A percentile compares a stretch with the other conserved stretches of the same genome.
These are phyloP conservation scores for Byssoonygena ceratinophila DNA, from an alignment of 2,329 filamentous ascomycete species.

Conservation along the genomic window DNA sequence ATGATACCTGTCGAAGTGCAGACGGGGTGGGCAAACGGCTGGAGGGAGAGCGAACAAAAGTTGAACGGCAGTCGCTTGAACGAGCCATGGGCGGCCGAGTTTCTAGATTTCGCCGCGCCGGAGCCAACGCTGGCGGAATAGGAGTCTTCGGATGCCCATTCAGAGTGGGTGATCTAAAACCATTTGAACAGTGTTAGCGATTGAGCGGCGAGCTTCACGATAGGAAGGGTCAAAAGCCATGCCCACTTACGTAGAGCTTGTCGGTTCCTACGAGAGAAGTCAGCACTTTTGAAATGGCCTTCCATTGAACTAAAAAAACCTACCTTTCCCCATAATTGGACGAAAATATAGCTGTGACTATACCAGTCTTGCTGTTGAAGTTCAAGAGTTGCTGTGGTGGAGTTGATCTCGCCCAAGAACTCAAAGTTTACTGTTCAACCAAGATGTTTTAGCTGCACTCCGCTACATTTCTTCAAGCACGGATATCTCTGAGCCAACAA, in stretches of 20 bases:
- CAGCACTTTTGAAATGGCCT: not conserved
- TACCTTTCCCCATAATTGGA: constrained; percentile 26
- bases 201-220: constrained; percentile 17
- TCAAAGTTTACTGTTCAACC: too few relatives aligned
- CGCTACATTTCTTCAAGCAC: too few relatives aligned
- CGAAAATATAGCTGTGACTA: not conserved
- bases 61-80: constrained; percentile 94
- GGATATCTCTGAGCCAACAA: too few relatives aligned
- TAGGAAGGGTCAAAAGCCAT: not conserved
- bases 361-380: not conserved
- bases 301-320: constrained; percentile 14
- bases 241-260: constrained; percentile 38
- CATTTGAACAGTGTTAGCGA: constrained; percentile 7
- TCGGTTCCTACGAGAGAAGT: constrained; percentile 34
- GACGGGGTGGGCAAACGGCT: constrained; percentile 89
- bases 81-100: constrained; percentile 45
- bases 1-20: constrained; percentile 80
- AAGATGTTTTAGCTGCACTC: too few relatives aligned
- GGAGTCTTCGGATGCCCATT: constrained; percentile 87
- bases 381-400: too few relatives aligned
- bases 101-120: constrained; percentile 48
- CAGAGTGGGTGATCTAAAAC: constrained; percentile 80
- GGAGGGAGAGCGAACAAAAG: constrained; percentile 90
- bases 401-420: too few relatives aligned
- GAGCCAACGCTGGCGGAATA: constrained; percentile 72